Evolutionary conservation across 2,329 filamentous ascomycete genomes (phyloP).

Genomic region (Amauroascus verrucosus): DNA sequence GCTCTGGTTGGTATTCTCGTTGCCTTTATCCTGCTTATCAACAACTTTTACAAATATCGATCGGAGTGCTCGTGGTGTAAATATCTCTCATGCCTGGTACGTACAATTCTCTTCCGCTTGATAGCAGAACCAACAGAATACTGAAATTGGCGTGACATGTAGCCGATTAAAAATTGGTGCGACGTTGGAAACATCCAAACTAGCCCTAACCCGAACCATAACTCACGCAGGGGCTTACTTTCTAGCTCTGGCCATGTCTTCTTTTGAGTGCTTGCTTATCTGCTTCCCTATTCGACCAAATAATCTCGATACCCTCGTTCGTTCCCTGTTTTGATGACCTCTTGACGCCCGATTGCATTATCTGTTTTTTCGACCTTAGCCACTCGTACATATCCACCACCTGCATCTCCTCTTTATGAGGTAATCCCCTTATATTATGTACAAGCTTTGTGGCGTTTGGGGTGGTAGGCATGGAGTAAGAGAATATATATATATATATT

Average conservation of each 20-base stretch:
- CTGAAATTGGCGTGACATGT: neutral
- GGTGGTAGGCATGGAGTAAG: neutral
- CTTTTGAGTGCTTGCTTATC: neutral
- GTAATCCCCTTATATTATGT: neutral
- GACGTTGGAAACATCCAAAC: constrained; percentile 28
- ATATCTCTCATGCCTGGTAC: constrained; percentile 83
- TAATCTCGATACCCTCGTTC: neutral
- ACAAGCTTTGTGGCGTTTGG: constrained; percentile 2
- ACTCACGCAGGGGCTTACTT: constrained; percentile 3
- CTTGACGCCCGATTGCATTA: constrained; percentile 7
- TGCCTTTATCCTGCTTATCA: constrained; percentile 73
- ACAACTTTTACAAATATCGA: constrained; percentile 77
- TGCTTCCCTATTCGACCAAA: neutral
- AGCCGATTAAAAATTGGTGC: constrained; percentile 61
- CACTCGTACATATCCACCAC: neutral
- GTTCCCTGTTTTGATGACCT: neutral
- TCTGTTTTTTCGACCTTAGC: neutral
- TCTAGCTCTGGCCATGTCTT: neutral
- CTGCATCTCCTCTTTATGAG: neutral
- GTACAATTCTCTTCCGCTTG: constrained; percentile 31
- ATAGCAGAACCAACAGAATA: neutral
- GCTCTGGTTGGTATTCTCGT: constrained; percentile 71
- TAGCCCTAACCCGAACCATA: neutral
- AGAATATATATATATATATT: neutral
- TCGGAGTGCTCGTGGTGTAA: constrained; percentile 85